phyloP scores from a whole-genome alignment of 2,329 filamentous ascomycete species.

The Sporothrix protearum region DNA sequence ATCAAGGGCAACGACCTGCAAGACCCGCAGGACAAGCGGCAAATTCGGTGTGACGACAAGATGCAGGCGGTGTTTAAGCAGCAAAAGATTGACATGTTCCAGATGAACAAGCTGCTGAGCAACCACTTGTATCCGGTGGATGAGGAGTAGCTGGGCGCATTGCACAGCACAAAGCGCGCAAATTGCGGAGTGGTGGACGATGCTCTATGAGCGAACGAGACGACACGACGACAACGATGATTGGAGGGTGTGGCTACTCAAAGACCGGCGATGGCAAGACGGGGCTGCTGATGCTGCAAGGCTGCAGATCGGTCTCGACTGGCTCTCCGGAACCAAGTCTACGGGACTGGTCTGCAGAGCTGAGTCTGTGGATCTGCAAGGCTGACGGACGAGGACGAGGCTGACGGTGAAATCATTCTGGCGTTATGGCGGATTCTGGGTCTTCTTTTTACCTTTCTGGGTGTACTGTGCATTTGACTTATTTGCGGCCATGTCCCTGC shows the following conservation, averaged over 20 bases:
- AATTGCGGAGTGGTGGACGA: background rate
- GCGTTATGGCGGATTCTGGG: slow-evolving; percentile 12
- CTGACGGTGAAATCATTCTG: slow-evolving; percentile 4
- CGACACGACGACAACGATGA: background rate
- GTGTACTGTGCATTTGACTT: background rate
- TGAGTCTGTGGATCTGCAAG: background rate
- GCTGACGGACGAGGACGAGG: background rate
- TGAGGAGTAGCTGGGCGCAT: slow-evolving; percentile 45
- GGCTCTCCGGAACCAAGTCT: no score
- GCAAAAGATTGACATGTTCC: slow-evolving; percentile 94
- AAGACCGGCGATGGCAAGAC: background rate
- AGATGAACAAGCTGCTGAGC: slow-evolving; percentile 95
- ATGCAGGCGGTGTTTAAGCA: slow-evolving; percentile 92
- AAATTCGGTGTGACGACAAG: slow-evolving; percentile 87
- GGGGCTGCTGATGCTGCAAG: background rate
- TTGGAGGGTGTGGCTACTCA: background rate
- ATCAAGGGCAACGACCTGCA: slow-evolving; percentile 87
- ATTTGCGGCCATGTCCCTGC: background rate
- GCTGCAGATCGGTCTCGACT: background rate
- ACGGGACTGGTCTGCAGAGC: background rate
- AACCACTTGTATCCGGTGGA: slow-evolving; percentile 84
- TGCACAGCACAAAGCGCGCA: background rate
- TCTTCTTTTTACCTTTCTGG: background rate
- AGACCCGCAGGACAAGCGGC: slow-evolving; percentile 84
- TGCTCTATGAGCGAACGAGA: background rate